Evolutionary conservation across 2,329 filamentous ascomycete species (phyloP).

Genomic region (Fusarium sambucinum): DNA sequence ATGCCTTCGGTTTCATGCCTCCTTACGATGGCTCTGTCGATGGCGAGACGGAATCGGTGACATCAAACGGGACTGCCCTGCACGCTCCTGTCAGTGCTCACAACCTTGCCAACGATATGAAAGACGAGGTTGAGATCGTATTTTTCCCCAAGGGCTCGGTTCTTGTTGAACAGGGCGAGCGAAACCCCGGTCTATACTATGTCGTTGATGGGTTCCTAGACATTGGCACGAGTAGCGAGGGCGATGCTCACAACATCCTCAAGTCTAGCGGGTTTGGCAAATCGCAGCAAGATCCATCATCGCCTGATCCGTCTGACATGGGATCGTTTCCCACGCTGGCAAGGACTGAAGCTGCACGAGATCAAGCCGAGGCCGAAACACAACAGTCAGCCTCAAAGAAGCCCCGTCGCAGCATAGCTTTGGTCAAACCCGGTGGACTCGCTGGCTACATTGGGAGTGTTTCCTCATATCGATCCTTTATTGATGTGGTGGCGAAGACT

Average conservation of each 20-base stretch:
- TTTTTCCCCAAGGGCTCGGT: constrained; percentile 96
- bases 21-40: constrained; percentile 80
- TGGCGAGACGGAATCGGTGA: constrained; percentile 87
- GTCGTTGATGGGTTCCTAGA: constrained; percentile 97
- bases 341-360: constrained; percentile 47
- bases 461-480: constrained; percentile 94
- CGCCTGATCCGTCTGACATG: constrained; percentile 41
- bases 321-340: constrained; percentile 49
- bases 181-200: constrained; percentile 97
- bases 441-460: constrained; percentile 95
- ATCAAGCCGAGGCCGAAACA: constrained; percentile 51
- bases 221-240: constrained; percentile 77
- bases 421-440: constrained; percentile 94
- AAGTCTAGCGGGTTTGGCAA: constrained; percentile 46
- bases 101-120: constrained; percentile 80
- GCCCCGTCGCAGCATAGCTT: constrained; percentile 77
- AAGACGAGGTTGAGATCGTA: constrained; percentile 94
- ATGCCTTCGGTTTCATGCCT: constrained; percentile 93
- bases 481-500: constrained; percentile 96
- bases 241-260: constrained; percentile 52
- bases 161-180: constrained; percentile 93
- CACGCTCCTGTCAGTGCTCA: constrained; percentile 73
- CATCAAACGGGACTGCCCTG: constrained; percentile 75
- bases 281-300: constrained; percentile 34
- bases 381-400: constrained; percentile 61